Evolutionary conservation across 2,329 filamentous ascomycete species (phyloP), one percentile per base, ranked within the genome.

Genomic region (Pleomassaria siparia): DNA sequence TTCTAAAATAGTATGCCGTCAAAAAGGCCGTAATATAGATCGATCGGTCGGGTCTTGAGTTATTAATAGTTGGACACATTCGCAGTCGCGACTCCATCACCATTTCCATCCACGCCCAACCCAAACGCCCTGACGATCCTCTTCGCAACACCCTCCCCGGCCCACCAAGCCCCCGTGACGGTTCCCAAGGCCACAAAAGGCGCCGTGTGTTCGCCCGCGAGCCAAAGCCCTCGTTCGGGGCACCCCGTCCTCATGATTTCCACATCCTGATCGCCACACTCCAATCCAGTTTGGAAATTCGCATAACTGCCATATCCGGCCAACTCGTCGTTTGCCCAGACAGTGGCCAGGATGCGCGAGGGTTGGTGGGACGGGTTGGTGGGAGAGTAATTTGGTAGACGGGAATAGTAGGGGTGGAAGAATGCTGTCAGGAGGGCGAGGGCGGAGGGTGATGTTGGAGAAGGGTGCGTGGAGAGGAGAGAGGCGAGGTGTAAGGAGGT

Each of bases 131-230:
- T 75, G 1, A 76, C 73, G 48, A 91, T 81, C 63, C 84, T 81
- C 66, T 76, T 80, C 1, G 80, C 91, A 26, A 91, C 88, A 16
- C 80, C 81, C 74, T 95, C 89, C 1, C 91, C 91, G 66, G 88
- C 90, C 89, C 89, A 95, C 69, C 90, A 96, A 10, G 92, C 92
- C 0, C 92, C 92, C 0, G 90, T 95, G 11, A 86, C 88, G 4
- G 91, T 96, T 0, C 91, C 92, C 51, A 96, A 70, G 10, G 88
- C 91, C 22, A 95, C 85, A 74, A 96, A 95, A 4, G 91, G 91
- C 45, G 89, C 86, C 18, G 90, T 95, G 72, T 96, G 91, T 72
- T 96, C 91, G 0, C 91, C 91, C 0, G 91, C 91, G 55, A 96
- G 77, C 91, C 91, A 96, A 8, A 96, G 64, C 0, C 88, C 84